Conservation (phyloP, 257 asterid genomes). For the Rubia yunnanensis region DNA sequence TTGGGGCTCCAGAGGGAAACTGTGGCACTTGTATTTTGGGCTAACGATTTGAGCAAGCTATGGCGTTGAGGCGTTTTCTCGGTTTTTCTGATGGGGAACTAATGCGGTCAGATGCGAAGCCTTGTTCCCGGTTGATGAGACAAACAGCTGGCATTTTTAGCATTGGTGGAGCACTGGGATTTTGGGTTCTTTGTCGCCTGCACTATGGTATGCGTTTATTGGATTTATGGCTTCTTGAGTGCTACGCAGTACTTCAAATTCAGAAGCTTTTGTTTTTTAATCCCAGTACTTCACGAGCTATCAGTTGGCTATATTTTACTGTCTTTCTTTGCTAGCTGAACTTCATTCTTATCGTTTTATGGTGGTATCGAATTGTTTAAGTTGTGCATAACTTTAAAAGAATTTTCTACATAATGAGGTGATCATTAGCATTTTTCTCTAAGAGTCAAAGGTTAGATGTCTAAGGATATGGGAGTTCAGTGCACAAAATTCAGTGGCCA, state of each 20-base stretch:
- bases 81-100: slow-evolving; percentile 84
- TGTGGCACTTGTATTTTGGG: background rate
- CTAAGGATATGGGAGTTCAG: background rate
- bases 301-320: background rate
- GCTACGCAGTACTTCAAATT: background rate
- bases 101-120: slow-evolving; percentile 86
- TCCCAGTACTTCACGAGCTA: background rate
- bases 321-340: background rate
- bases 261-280: background rate
- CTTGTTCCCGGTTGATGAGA: slow-evolving; percentile 72
- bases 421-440: background rate
- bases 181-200: slow-evolving; percentile 89
- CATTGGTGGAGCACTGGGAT: slow-evolving; percentile 78
- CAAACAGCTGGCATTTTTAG: slow-evolving; percentile 79
- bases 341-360: background rate
- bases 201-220: slow-evolving; percentile 48
- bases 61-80: slow-evolving; percentile 72
- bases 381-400: background rate
- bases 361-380: background rate
- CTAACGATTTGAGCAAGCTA: slow-evolving; percentile 11
- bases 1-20: background rate
- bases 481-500: background rate
- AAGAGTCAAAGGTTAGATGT: background rate
- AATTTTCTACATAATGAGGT: background rate
- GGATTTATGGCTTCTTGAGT: background rate